These are phyloP conservation scores for Pythium sp. DNA, from an alignment of 352 stramenopile genomes.

Conservation along the genomic window DNA sequence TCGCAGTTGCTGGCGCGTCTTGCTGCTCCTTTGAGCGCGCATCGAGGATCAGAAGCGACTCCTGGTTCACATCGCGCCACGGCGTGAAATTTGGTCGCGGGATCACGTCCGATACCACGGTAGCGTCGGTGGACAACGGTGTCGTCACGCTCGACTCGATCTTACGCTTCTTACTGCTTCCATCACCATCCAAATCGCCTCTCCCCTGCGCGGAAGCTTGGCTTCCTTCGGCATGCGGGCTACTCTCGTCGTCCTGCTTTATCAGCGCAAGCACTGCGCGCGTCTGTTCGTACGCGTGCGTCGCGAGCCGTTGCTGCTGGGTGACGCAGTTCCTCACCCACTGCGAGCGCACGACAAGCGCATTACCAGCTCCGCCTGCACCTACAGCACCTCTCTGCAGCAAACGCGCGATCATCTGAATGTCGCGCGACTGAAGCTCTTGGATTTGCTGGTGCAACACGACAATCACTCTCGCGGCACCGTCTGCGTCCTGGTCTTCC, in stretches of 20 bases:
- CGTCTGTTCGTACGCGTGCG: slow-evolving; percentile 16
- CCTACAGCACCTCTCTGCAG: not conserved
- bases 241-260: not conserved
- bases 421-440: slow-evolving; percentile 8
- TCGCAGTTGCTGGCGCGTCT: not conserved
- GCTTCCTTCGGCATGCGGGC: not conserved
- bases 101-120: not conserved
- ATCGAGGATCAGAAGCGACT: slow-evolving; percentile 53
- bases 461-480: slow-evolving; percentile 17
- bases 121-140: not conserved
- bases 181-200: not conserved
- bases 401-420: slow-evolving; percentile 19
- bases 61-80: slow-evolving; percentile 38
- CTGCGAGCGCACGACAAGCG: slow-evolving; percentile 28
- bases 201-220: not conserved
- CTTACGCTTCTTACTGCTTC: slow-evolving; percentile 12
- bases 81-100: slow-evolving; percentile 30
- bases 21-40: slow-evolving; percentile 22
- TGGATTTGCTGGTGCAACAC: slow-evolving; percentile 18
- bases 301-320: slow-evolving; percentile 34
- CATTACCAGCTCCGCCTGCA: not conserved
- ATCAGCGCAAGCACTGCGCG: slow-evolving; percentile 6
- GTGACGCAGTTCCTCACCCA: slow-evolving; percentile 42
- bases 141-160: not conserved
- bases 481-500: not conserved